phyloP scores from a whole-genome alignment of 148 eudicot species.

The Vaccinium vitisidaea region DNA sequence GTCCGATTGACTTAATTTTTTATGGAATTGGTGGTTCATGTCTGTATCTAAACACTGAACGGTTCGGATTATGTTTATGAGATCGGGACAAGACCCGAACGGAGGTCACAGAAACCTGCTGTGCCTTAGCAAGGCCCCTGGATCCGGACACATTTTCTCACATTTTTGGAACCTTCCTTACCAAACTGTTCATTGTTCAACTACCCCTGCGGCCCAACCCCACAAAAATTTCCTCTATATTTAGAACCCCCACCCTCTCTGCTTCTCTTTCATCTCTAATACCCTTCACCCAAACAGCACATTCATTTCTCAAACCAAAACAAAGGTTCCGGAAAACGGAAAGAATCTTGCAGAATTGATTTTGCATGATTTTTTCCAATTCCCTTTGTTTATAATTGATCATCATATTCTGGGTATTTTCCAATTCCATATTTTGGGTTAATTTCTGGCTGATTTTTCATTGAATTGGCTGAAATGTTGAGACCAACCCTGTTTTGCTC shows the following conservation, averaged over 20 bases:
- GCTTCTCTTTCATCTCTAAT: neutral
- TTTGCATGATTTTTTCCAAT: neutral
- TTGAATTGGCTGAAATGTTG: conserved; percentile 19
- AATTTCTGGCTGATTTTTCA: neutral
- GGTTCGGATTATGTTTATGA: too few relatives aligned
- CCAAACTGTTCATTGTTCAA: conserved; percentile 3
- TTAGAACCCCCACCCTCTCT: neutral
- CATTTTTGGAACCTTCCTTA: neutral
- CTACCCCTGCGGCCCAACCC: neutral
- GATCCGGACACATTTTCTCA: neutral
- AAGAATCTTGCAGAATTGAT: neutral
- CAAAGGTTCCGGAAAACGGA: neutral
- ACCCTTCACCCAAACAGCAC: conserved; percentile 1
- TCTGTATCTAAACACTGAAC: too few relatives aligned
- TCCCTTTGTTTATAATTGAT: neutral
- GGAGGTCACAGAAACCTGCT: too few relatives aligned
- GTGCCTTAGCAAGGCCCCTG: too few relatives aligned
- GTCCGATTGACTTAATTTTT: too few relatives aligned
- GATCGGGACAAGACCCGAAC: too few relatives aligned
- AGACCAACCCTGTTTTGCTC: conserved; percentile 17
- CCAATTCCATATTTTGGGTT: neutral
- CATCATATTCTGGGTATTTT: neutral
- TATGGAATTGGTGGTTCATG: too few relatives aligned
- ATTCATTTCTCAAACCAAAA: neutral
- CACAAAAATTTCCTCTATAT: neutral